Conservation (phyloP, 495 filamentous ascomycete species). For the Xanthoparmelia taractica region DNA sequence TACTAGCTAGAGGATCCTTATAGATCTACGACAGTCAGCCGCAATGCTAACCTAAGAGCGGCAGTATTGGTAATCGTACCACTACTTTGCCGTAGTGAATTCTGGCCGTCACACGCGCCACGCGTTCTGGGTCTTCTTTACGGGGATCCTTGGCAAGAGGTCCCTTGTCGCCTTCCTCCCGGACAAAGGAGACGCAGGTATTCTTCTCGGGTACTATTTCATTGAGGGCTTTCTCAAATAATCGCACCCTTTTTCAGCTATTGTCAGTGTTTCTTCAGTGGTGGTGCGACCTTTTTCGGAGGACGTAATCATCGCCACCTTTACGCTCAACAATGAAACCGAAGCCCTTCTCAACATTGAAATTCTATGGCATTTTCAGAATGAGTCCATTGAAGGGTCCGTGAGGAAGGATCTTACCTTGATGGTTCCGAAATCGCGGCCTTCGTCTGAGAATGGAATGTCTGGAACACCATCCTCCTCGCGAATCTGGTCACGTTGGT, state of each 20-base stretch:
- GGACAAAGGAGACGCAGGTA: conserved; percentile 10
- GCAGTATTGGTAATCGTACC: not conserved
- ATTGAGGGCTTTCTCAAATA: conserved; percentile 11
- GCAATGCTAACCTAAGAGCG: too few species aligned
- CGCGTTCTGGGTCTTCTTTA: conserved; percentile 13
- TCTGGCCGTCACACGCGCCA: conserved; percentile 12
- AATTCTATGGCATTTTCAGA: not conserved
- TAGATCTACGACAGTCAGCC: conserved; percentile 5
- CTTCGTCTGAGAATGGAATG: conserved; percentile 9
- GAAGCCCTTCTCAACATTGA: conserved; percentile 9
- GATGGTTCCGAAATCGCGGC: conserved; percentile 15
- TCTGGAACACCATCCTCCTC: conserved; percentile 16
- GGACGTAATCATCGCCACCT: not conserved
- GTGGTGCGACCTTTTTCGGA: not conserved
- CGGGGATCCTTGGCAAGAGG: conserved; percentile 10
- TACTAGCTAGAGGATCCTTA: not conserved
- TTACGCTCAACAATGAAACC: conserved; percentile 5
- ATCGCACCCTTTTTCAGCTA: not conserved
- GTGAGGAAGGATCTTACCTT: not conserved
- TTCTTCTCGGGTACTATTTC: conserved; percentile 2
- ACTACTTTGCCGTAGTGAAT: conserved; percentile 13
- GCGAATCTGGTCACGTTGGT: not conserved
- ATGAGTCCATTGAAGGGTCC: too few species aligned
- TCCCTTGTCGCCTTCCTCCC: conserved; percentile 13
- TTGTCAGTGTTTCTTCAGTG: not conserved